phyloP scores from a whole-genome alignment of 106 monocot genomes.

The Dendrobium catenatum region DNA sequence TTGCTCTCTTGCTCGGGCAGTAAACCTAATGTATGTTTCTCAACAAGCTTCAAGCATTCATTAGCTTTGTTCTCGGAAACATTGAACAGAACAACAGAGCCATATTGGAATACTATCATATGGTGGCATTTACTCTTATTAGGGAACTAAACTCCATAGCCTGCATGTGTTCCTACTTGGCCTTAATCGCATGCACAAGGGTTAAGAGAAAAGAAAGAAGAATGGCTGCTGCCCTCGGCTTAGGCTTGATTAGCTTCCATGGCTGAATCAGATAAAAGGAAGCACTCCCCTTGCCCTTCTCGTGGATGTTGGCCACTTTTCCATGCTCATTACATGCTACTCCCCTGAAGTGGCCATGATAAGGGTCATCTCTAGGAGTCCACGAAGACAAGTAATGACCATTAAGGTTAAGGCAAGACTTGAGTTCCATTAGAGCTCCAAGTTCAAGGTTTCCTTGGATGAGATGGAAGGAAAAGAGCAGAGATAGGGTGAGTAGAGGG shows the following conservation, averaged over 20 bases:
- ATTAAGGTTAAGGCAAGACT: slow-evolving; percentile 47
- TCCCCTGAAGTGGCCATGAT: slow-evolving; percentile 53
- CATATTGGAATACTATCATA: slow-evolving; percentile 98
- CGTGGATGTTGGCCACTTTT: slow-evolving; percentile 73
- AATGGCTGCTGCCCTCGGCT: no score
- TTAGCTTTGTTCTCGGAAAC: slow-evolving; percentile 86
- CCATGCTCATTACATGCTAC: slow-evolving; percentile 70
- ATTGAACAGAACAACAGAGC: slow-evolving; percentile 91
- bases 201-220: no score
- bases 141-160: slow-evolving; percentile 45
- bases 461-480: background rate
- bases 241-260: slow-evolving; percentile 41
- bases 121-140: slow-evolving; percentile 74
- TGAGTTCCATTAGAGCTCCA: slow-evolving; percentile 53
- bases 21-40: slow-evolving; percentile 79
- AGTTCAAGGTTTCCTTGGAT: slow-evolving; percentile 25
- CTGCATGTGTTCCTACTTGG: slow-evolving; percentile 15
- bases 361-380: slow-evolving; percentile 51
- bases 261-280: slow-evolving; percentile 69
- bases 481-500: background rate
- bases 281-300: slow-evolving; percentile 83
- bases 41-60: slow-evolving; percentile 84
- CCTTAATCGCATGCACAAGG: no score
- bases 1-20: slow-evolving; percentile 31
- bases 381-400: slow-evolving; percentile 46